Conservation (phyloP, 768 basidiomycete genomes). For the Mycena alexandri region DNA sequence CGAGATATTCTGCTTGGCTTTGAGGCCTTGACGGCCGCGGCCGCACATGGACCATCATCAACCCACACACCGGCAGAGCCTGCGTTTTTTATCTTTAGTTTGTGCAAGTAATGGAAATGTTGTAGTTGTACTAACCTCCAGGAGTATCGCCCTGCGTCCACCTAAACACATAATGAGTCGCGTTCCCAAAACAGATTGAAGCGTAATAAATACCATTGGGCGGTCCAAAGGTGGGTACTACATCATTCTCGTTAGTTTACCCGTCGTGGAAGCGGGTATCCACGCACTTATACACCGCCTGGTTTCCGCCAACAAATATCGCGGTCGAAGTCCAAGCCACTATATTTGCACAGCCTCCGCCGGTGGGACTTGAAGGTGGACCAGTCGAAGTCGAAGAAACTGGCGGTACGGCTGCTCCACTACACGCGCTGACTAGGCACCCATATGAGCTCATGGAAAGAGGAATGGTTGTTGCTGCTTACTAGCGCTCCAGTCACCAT, state of each 20-base stretch:
- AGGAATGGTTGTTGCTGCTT: slow-evolving; percentile 38
- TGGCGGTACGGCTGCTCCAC: slow-evolving; percentile 45
- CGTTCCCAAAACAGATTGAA: background rate
- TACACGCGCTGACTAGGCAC: slow-evolving; percentile 66
- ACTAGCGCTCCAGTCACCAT: slow-evolving; percentile 77
- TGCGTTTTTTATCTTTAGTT: slow-evolving; percentile 38
- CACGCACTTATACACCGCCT: slow-evolving; percentile 65
- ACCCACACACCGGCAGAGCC: slow-evolving; percentile 67
- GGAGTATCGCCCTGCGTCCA: slow-evolving; percentile 72
- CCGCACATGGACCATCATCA: slow-evolving; percentile 66
- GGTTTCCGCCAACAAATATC: slow-evolving; percentile 64
- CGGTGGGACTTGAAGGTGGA: slow-evolving; percentile 43
- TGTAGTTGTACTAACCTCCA: slow-evolving; percentile 52
- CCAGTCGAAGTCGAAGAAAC: slow-evolving; percentile 30
- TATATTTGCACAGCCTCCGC: slow-evolving; percentile 61
- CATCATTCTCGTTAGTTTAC: background rate
- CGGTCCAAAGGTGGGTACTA: slow-evolving; percentile 58
- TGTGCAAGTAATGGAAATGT: background rate
- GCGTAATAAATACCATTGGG: slow-evolving; percentile 55
- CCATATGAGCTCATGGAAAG: background rate
- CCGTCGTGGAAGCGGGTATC: slow-evolving; percentile 5
- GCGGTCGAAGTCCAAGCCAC: slow-evolving; percentile 63
- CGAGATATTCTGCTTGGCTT: slow-evolving; percentile 41
- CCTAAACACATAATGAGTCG: slow-evolving; percentile 17
- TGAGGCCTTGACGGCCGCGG: slow-evolving; percentile 17